These are phyloP conservation scores for Casaregolazyma lundiana DNA, from an alignment of 1,139 yeast species.

Conservation along the genomic window DNA sequence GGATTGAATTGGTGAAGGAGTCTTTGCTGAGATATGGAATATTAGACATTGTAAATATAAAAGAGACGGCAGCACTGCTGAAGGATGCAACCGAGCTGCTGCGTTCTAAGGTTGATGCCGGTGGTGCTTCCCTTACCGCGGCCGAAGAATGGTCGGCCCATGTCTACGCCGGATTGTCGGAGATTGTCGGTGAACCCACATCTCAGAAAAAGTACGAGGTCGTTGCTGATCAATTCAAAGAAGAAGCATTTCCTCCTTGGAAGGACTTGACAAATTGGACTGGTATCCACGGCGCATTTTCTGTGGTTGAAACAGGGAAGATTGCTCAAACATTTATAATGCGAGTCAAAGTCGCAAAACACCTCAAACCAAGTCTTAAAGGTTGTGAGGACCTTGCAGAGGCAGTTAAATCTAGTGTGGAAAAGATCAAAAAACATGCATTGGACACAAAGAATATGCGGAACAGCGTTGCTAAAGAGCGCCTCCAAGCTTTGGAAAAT, in stretches of 20 bases:
- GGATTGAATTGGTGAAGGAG: constrained; percentile 5
- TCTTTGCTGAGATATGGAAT: constrained; percentile 7
- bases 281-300: constrained; percentile 29
- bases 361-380: constrained; percentile 16
- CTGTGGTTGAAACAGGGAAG: constrained; percentile 29
- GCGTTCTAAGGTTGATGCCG: neutral
- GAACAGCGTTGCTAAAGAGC: constrained; percentile 11
- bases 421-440: constrained; percentile 19
- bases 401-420: constrained; percentile 12
- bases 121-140: constrained; percentile 21
- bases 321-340: constrained; percentile 21
- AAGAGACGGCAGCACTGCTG: constrained; percentile 1
- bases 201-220: neutral
- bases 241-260: neutral
- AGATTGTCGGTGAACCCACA: constrained; percentile 1
- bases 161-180: constrained; percentile 2
- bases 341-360: constrained; percentile 21
- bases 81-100: neutral
- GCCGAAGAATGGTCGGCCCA: constrained; percentile 34
- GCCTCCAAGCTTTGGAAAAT: constrained; percentile 18
- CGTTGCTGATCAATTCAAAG: constrained; percentile 2
- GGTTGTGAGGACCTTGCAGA: constrained; percentile 15
- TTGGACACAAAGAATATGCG: constrained; percentile 20
- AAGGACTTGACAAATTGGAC: constrained; percentile 22
- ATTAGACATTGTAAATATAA: constrained; percentile 1